Conservation (phyloP, 495 filamentous ascomycete species). For the Neurospora terricola region DNA sequence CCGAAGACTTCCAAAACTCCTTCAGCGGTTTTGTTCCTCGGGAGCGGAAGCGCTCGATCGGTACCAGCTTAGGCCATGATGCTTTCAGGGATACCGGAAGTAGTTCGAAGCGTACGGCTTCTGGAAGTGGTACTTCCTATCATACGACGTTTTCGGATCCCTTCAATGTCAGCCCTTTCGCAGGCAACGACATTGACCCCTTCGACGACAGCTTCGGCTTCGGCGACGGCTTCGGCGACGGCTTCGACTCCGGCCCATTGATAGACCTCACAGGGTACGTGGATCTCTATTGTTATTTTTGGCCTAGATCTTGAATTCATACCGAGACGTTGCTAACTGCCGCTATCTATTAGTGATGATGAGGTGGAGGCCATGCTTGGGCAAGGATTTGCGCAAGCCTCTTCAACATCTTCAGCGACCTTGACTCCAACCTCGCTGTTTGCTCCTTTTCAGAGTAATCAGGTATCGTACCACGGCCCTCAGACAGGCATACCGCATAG, state of each 20-base stretch:
- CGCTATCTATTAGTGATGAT: background rate
- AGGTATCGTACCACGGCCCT: background rate
- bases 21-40: background rate
- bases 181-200: background rate
- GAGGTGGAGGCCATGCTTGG: background rate
- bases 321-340: background rate
- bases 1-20: background rate
- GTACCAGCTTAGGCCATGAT: background rate
- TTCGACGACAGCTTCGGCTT: background rate
- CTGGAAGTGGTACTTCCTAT: background rate
- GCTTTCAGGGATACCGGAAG: background rate
- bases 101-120: background rate
- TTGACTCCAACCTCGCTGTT: background rate
- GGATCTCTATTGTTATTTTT: background rate
- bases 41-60: background rate
- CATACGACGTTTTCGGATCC: background rate
- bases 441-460: background rate
- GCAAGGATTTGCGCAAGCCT: background rate
- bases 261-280: background rate
- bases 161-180: background rate
- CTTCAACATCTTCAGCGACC: background rate
- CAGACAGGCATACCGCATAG: background rate
- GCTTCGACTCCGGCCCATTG: background rate
- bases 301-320: background rate
- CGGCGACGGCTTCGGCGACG: background rate